Evolutionary conservation across 768 basidiomycete species (phyloP), one percentile per base, ranked within the genome.

Genomic region (Lactarius indigo): DNA sequence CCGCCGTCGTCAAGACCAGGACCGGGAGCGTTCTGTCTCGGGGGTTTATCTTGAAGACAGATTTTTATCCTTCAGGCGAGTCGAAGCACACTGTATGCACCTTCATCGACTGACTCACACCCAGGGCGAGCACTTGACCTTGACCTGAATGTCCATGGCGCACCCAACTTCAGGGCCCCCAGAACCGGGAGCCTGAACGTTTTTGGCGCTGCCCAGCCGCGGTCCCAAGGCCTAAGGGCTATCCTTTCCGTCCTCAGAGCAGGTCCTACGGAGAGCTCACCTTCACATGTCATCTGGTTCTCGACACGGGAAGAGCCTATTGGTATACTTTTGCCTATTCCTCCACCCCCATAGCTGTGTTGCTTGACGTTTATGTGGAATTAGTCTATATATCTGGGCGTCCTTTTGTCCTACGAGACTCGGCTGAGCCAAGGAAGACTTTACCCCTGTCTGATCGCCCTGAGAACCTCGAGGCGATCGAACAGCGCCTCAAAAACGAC

Each of bases 241-340:
- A 92, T 98, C 59, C 79, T 99, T 5, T 93, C 93, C 26, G 82
- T 94, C 13, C 84, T 99, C 7, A 81, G 88, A 41, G 91, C 90
- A 69, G 80, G 89, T 33, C 91, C 91, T 10, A 85, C 83, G 62
- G 83, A 81, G 37, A 72, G 78, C 3, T 81, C 87, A 68, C 84
- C 88, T 13, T 86, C 89, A 2, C 89, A 87, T 72, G 92, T 92
- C 3, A 88, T 96, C 33, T 99, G 95, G 94, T 94, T 98, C 77
- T 97, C 91, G 33, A 97, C 96, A 15, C 84, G 97, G 71, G 97
- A 99, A 77, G 97, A 98, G 74, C 95, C 96, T 5, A 86, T 96
- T 61, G 86, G 94, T 94, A 76, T 68, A 87, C 12, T 35, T 5
- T 41, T 8, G 26, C 33, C 33, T 10, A 18, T 54, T 65, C 44